Conservation (phyloP, 345 rosid species). For the Cardamine chenopodiifolia region DNA sequence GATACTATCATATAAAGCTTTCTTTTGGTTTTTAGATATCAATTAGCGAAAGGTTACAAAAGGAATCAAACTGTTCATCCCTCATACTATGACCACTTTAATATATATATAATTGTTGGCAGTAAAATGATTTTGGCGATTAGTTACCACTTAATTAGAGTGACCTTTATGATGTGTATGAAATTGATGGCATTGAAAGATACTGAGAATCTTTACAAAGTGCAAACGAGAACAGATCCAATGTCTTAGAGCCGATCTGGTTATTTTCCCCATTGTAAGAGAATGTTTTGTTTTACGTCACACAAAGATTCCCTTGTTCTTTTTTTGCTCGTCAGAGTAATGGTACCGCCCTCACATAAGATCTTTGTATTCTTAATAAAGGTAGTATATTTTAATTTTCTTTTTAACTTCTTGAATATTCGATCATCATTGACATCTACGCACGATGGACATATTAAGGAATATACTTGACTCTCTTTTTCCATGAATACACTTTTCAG, state of each 20-base stretch:
- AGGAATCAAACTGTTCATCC: conserved; percentile 1
- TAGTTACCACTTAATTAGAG: conserved; percentile 9
- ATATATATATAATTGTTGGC: conserved; percentile 2
- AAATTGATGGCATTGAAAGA: conserved; percentile 13
- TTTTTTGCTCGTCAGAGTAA: conserved; percentile 21
- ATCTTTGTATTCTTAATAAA: conserved; percentile 15
- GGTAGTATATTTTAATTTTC: background rate
- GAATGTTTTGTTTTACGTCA: conserved; percentile 27
- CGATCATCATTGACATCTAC: conserved; percentile 37
- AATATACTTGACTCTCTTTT: conserved; percentile 33
- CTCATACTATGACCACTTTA: conserved; percentile 23
- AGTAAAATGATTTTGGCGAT: conserved; percentile 12
- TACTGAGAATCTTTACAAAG: conserved; percentile 36
- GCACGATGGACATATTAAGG: conserved; percentile 36
- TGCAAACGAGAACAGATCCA: conserved; percentile 18
- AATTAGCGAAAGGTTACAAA: background rate
- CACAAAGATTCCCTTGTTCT: conserved; percentile 27
- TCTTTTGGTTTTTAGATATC: background rate
- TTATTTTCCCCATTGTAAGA: conserved; percentile 14
- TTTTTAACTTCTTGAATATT: conserved; percentile 23
- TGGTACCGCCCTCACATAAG: conserved; percentile 36
- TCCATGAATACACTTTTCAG: conserved; percentile 18
- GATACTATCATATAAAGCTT: background rate
- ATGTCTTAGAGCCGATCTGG: conserved; percentile 17
- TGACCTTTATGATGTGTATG: conserved; percentile 17